Percentiles rank a stretch among this genome's conserved stretches.
Conservation (phyloP, 1,284 basidiomycete species). For the Microbotryum scabiosae region DNA sequence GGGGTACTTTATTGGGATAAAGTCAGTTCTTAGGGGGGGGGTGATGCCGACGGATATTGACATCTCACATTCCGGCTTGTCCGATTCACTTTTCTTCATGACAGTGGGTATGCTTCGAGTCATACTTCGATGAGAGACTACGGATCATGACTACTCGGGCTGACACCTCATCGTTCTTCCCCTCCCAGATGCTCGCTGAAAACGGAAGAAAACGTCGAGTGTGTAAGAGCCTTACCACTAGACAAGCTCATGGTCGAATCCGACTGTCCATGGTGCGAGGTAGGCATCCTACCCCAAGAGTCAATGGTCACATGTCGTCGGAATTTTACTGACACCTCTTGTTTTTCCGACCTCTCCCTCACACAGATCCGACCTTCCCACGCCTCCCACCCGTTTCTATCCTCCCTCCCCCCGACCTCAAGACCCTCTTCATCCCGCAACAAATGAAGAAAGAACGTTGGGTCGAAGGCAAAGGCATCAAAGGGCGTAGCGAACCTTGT, state of each 20-base stretch:
- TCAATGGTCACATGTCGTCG: background rate
- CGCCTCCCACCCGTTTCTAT: slow-evolving; percentile 56
- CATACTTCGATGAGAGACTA: too few species aligned
- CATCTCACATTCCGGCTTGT: too few species aligned
- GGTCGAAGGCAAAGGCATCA: slow-evolving; percentile 56
- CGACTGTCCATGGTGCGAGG: slow-evolving; percentile 31
- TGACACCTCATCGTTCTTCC: slow-evolving; percentile 22
- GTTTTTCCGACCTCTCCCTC: slow-evolving; percentile 53
- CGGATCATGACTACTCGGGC: background rate
- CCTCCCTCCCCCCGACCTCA: slow-evolving; percentile 50
- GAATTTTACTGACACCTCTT: background rate
- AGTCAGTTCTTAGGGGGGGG: background rate
- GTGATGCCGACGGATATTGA: too few species aligned
- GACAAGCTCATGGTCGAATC: slow-evolving; percentile 71
- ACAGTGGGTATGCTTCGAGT: too few species aligned
- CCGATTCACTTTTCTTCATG: too few species aligned
- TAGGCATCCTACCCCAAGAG: background rate
- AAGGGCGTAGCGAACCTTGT: slow-evolving; percentile 73
- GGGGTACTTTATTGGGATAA: slow-evolving; percentile 30
- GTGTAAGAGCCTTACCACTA: slow-evolving; percentile 54
- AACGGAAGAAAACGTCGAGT: slow-evolving; percentile 60
- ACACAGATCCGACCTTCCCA: slow-evolving; percentile 61
- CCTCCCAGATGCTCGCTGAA: slow-evolving; percentile 80
- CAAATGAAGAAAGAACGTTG: slow-evolving; percentile 62
- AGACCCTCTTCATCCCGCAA: slow-evolving; percentile 50